phyloP scores from a whole-genome alignment of 1,139 yeast species.

The Lodderomyces margitis region DNA sequence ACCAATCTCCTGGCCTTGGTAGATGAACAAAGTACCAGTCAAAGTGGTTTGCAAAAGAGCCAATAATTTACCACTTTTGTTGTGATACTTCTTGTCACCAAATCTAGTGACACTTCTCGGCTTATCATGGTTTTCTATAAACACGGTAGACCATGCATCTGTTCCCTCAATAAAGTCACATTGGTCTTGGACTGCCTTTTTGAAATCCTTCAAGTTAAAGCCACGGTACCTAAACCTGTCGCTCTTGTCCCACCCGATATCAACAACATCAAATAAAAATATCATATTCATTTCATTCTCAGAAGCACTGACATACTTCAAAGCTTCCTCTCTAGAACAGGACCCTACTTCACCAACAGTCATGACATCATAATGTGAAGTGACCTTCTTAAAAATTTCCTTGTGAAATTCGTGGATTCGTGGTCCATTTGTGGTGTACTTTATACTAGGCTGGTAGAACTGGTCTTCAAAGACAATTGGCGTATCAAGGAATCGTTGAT shows the following conservation, averaged over 20 bases:
- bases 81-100: constrained; percentile 36
- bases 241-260: constrained; percentile 36
- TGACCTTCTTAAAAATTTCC: constrained; percentile 47
- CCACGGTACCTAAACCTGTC: constrained; percentile 35
- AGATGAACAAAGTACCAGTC: constrained; percentile 56
- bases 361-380: constrained; percentile 50
- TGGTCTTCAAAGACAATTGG: constrained; percentile 43
- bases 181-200: constrained; percentile 36
- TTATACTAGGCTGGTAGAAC: constrained; percentile 38
- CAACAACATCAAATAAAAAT: constrained; percentile 48
- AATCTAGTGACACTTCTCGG: constrained; percentile 54
- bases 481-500: constrained; percentile 47
- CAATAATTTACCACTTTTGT: constrained; percentile 46
- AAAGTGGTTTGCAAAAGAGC: constrained; percentile 46
- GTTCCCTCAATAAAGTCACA: constrained; percentile 43
- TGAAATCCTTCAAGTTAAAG: constrained; percentile 41
- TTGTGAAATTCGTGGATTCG: constrained; percentile 56
- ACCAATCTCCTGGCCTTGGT: constrained; percentile 64
- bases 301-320: constrained; percentile 48
- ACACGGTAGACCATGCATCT: constrained; percentile 62
- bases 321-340: constrained; percentile 40
- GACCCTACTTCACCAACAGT: constrained; percentile 58
- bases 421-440: constrained; percentile 44
- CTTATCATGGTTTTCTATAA: constrained; percentile 59
- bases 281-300: constrained; percentile 52